Evolutionary conservation across 257 asterid genomes (phyloP), one percentile per base, ranked within the genome.

Genomic region (Echites panduratus): DNA sequence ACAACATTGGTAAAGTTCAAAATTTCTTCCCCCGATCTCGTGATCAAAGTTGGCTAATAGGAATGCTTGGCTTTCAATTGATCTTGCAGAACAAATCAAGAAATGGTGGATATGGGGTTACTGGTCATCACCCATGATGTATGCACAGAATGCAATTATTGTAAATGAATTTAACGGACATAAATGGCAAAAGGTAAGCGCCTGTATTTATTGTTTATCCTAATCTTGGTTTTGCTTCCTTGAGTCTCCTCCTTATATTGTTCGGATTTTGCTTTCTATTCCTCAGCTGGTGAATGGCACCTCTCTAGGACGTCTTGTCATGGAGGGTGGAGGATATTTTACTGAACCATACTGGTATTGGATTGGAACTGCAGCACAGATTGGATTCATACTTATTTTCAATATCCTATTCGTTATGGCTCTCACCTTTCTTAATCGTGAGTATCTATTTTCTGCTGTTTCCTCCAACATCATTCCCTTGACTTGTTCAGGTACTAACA

Each of bases 51-150:
- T 53, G 57, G 35, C 49, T 70, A 61, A 69, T n/a, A n/a, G n/a
- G n/a, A n/a, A n/a, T 61, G 16, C 41, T 59, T 43, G 62, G 40
- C 27, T 54, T 72, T 32, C 19, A 17, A 13, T 8, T 17, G 7
- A 19, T 49, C 32, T 68, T 59, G 70, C 74, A 89, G 96, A 73
- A 13, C 72, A 81, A 76, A 83, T 90, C 40, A 89, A 87, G 87
- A 73, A 72, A 26, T 90, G 97, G 97, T 90, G 92, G 96, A 14
- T 83, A 54, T 90, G 97, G 97, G 96, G 89, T 54, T 90, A 83
- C 82, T 90, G 91, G 90, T 17, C 80, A 47, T 88, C 72, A 9
- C 0, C 68, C n/a, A 2, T 63, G 68, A 63, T 63, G 68, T 63
- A 63, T 63, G 68, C 48, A 8, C 85, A 80, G 72, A 87, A 86